Percentiles rank a stretch among this genome's conserved stretches.
These are phyloP conservation scores for Ogataea methanolica DNA, from an alignment of 805 yeast genomes.

Conservation along the genomic window DNA sequence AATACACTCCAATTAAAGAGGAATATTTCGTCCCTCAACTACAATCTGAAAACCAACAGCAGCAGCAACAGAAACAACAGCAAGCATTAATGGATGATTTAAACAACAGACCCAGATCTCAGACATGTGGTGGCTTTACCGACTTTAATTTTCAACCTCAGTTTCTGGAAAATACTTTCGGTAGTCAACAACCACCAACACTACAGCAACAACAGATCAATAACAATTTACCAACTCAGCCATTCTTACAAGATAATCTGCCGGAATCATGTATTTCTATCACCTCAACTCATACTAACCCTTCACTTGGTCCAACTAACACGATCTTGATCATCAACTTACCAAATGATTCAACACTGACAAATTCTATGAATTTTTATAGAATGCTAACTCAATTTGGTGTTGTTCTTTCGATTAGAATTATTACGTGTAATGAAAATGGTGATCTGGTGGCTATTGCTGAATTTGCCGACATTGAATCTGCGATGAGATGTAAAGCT, in stretches of 20 bases:
- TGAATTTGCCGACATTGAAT: slow-evolving; percentile 66
- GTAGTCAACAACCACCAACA: slow-evolving; percentile 2
- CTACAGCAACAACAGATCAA: slow-evolving; percentile 1
- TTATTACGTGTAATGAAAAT: slow-evolving; percentile 39
- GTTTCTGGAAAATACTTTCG: slow-evolving; percentile 10
- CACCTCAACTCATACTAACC: slow-evolving; percentile 70
- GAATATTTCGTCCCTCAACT: slow-evolving; percentile 8
- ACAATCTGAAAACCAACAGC: slow-evolving; percentile 9
- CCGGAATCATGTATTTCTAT: slow-evolving; percentile 55
- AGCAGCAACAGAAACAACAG: slow-evolving; percentile 10
- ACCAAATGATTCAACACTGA: slow-evolving; percentile 40
- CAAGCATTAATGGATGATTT: slow-evolving; percentile 8
- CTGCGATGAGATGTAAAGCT: slow-evolving; percentile 76
- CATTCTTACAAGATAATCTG: slow-evolving; percentile 49
- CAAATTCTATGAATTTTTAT: slow-evolving; percentile 51
- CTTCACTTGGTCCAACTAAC: slow-evolving; percentile 69
- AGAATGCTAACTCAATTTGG: slow-evolving; percentile 60
- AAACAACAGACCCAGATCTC: slow-evolving; percentile 36
- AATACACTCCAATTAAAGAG: slow-evolving; percentile 23
- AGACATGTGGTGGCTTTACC: slow-evolving; percentile 29
- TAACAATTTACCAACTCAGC: slow-evolving; percentile 5
- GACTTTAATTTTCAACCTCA: slow-evolving; percentile 5
- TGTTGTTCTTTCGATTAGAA: slow-evolving; percentile 51
- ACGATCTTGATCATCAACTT: slow-evolving; percentile 76
- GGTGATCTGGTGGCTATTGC: slow-evolving; percentile 49